Evolutionary conservation across 1,284 basidiomycete genomes (phyloP), one percentile per base, ranked within the genome.

Genomic region (Lentinula novae-zelandiae): DNA sequence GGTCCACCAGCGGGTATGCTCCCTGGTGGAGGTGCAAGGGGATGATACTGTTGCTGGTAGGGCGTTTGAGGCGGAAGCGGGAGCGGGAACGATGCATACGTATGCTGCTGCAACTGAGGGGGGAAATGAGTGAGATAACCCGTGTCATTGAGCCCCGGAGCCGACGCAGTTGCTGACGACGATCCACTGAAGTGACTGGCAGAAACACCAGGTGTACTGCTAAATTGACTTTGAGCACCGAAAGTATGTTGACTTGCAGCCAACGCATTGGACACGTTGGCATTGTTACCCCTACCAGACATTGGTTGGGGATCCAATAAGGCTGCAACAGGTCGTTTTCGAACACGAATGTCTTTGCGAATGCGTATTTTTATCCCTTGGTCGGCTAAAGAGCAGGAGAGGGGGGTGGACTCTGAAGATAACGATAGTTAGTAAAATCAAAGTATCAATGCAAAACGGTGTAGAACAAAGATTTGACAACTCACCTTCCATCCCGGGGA

Each of bases 291-390:
- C 15, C 31, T 31, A 17, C 8, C 36, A 8, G 51, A 27, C 9
- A 42, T 20, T 20, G 58, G 52, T 36, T 59, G 58, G 31, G 57
- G 57, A 17, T 59, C 50, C 15, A 52, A 22, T 12, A 54, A 36
- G n/a, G 38, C 31, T 36, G 52, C 22, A 17, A 80, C 76, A 1
- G 84, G 82, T 10, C 85, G 78, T 71, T 92, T 92, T 63, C 91
- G 82, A 27, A 90, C 86, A 1, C 91, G 85, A 46, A 92, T 92
- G 66, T 95, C 92, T 72, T 94, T 95, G 49, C 93, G 84, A 44
- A 96, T 95, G 31, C 94, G 86, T 53, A 96, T 95, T 74, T 96
- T 95, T 72, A 96, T 91, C 3, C 94, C 94, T 74, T 96, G 94
- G 69, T 94, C 91, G 9, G 94, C 92, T 61, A 96, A 83, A 0